These are phyloP conservation scores for Ceratorhiza oryzae-sativae DNA, from an alignment of 1,284 basidiomycete species.

Conservation along the genomic window DNA sequence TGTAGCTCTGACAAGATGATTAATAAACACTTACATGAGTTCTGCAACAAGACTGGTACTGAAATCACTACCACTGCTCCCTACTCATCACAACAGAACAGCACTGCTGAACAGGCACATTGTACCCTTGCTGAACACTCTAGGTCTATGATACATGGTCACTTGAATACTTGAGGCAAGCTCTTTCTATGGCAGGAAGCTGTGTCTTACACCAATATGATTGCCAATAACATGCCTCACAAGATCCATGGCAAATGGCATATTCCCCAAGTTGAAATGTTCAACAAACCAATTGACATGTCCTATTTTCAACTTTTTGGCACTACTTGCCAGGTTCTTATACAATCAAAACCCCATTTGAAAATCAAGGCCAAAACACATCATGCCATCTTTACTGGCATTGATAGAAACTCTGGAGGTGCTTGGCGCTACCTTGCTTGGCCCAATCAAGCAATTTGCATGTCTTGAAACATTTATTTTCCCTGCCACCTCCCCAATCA, in stretches of 20 bases:
- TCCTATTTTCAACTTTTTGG: slow-evolving; percentile 21
- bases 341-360: not conserved
- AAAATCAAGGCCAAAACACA: slow-evolving; percentile 7
- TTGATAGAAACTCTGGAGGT: slow-evolving; percentile 13
- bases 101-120: slow-evolving; percentile 47
- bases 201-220: not conserved
- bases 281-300: slow-evolving; percentile 16
- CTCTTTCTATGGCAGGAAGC: slow-evolving; percentile 34
- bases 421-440: slow-evolving; percentile 12
- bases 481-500: slow-evolving; percentile 17
- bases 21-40: not conserved
- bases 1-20: too few relatives aligned
- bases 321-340: slow-evolving; percentile 15
- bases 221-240: slow-evolving; percentile 6
- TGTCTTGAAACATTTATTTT: slow-evolving; percentile 2
- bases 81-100: slow-evolving; percentile 47
- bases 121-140: slow-evolving; percentile 38
- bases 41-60: slow-evolving; percentile 1
- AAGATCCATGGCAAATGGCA: not conserved
- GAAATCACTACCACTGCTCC: slow-evolving; percentile 41
- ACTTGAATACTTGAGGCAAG: not conserved
- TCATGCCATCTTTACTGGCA: slow-evolving; percentile 16
- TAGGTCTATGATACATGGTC: slow-evolving; percentile 3
- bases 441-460: not conserved
- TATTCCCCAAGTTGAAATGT: slow-evolving; percentile 9